Evolutionary conservation across 2,329 filamentous ascomycete species (phyloP).

Genomic region (Cephalotrichum gorgonifer): DNA sequence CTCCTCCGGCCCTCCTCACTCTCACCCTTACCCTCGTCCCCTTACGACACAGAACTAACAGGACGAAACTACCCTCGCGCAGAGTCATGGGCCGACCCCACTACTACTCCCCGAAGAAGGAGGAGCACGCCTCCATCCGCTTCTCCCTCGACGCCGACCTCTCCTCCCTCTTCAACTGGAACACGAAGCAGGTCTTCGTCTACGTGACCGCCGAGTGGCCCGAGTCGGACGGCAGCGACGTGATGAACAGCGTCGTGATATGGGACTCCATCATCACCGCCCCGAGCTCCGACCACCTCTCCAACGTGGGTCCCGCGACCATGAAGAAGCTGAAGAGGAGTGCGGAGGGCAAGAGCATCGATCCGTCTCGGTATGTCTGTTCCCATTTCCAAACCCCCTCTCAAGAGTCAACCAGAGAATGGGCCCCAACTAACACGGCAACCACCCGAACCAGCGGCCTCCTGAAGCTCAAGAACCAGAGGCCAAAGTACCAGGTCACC

Average conservation of each 20-base stretch:
- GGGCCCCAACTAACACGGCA: not conserved
- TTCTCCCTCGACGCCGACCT: conserved; percentile 92
- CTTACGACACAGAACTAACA: not conserved
- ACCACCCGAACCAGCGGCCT: conserved; percentile 57
- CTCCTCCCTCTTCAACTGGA: conserved; percentile 92
- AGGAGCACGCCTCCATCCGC: conserved; percentile 90
- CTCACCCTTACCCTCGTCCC: no score
- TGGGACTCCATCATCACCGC: conserved; percentile 92
- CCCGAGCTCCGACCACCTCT: conserved; percentile 51
- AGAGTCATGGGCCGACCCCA: conserved; percentile 87
- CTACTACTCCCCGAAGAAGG: conserved; percentile 85
- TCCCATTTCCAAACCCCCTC: not conserved
- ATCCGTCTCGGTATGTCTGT: conserved; percentile 41
- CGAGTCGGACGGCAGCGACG: conserved; percentile 18
- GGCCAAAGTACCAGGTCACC: conserved; percentile 94
- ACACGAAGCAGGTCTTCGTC: conserved; percentile 96
- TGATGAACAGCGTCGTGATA: conserved; percentile 68
- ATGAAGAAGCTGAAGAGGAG: conserved; percentile 53
- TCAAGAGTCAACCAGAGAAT: not conserved
- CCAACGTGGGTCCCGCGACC: conserved; percentile 48
- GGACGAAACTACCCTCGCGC: conserved; percentile 7
- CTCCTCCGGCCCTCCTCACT: conserved; percentile 1
- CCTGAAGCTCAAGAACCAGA: conserved; percentile 70
- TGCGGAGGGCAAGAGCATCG: conserved; percentile 48
- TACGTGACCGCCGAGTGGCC: conserved; percentile 78